Evolutionary conservation across 768 basidiomycete genomes (phyloP), one percentile per base, ranked within the genome.

Genomic region (Rhodotorula babjevae): DNA sequence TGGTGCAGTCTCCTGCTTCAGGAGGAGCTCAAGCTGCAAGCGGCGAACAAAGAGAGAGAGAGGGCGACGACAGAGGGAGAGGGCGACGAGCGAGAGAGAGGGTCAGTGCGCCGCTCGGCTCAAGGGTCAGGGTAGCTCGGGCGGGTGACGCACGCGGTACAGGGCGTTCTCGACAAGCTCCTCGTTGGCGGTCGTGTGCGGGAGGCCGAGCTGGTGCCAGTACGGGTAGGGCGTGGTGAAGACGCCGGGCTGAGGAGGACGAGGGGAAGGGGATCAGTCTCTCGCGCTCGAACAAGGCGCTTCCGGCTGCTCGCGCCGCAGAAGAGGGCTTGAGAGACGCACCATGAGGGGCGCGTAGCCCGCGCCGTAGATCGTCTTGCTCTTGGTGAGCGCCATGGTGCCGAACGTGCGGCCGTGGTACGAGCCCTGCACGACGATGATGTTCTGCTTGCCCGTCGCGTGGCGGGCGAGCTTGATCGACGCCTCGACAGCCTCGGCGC

Each of bases 331-430:
- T n/a, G n/a, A n/a, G n/a, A n/a, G 14, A 16, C 85, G 66, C 77
- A 90, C 92, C 91, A 97, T 93, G 68, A 93, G 82, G 6, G 94
- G 92, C 58, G 85, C 86, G 68, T 85, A 84, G 12, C 90, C 89
- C 76, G 88, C 86, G 36, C 88, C 89, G 80, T 97, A 97, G 59
- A 92, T 84, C 0, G 93, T 95, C 84, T 97, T 98, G 83, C 90
- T 92, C 78, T 86, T 88, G n/a, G 93, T 98, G 49, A 98, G 83
- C 6, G 90, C 90, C 89, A 94, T 93, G 0, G 93, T 89, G 33
- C 93, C 95, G 76, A 87, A 92, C 1, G 95, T 97, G 53, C 95
- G 87, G 11, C 94, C 94, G 79, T 98, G 95, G 82, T 90, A 97
- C 16, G 85, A 67, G 83, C 91, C 94, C 82, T 95, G 93, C 89